Evolutionary conservation across 1,284 basidiomycete species (phyloP).

Genomic region (Cutaneotrichosporon cutaneum): DNA sequence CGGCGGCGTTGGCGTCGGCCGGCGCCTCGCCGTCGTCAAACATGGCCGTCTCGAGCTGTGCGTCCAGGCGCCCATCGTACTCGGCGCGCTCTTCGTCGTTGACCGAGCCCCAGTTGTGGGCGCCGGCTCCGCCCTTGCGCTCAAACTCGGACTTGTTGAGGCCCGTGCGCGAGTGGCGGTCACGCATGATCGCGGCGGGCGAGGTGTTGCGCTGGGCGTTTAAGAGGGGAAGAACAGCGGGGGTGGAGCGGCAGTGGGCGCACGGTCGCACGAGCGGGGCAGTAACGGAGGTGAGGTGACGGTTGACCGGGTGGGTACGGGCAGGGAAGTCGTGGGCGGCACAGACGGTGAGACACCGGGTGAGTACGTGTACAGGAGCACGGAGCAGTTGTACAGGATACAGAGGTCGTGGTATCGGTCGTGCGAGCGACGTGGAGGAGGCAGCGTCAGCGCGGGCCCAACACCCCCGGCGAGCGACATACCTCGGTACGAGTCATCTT

Average conservation of each 20-base stretch:
- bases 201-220: conserved; percentile 57
- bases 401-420: neutral
- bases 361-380: neutral
- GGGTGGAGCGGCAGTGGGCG: neutral
- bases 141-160: conserved; percentile 62
- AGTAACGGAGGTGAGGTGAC: too few species aligned
- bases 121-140: conserved; percentile 74
- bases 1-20: conserved; percentile 5
- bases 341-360: neutral
- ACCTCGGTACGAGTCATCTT: conserved; percentile 32
- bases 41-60: conserved; percentile 51
- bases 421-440: neutral
- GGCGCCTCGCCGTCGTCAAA: conserved; percentile 55
- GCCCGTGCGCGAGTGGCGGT: conserved; percentile 70
- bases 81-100: conserved; percentile 63
- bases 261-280: neutral
- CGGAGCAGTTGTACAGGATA: neutral
- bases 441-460: neutral
- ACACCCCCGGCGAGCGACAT: conserved; percentile 3
- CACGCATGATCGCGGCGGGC: conserved; percentile 71
- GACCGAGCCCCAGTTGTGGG: conserved; percentile 78
- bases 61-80: conserved; percentile 32
- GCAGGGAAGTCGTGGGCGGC: neutral
- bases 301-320: neutral
- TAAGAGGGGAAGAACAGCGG: neutral